Conservation (phyloP, 1,284 basidiomycete genomes). For the Fomitopsis schrenkii region DNA sequence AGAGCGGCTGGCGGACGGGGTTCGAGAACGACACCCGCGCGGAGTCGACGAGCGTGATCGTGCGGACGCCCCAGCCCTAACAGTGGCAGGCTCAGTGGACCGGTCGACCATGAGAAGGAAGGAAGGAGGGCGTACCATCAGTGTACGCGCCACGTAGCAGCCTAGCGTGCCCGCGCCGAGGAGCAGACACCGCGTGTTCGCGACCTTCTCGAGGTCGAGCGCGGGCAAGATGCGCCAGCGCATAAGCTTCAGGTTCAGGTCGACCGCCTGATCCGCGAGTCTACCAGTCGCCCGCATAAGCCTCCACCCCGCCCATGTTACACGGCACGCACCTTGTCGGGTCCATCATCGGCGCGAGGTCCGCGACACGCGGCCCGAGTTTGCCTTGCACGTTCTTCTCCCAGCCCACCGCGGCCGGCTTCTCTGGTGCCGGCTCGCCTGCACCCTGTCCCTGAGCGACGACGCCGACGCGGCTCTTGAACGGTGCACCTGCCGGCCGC, state of each 20-base stretch:
- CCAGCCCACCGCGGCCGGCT: slow-evolving; percentile 84
- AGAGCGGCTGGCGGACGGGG: slow-evolving; percentile 94
- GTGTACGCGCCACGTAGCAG: slow-evolving; percentile 88
- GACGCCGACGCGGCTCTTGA: slow-evolving; percentile 62
- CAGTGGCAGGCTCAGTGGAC: not conserved
- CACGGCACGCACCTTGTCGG: slow-evolving; percentile 53
- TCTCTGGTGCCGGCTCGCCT: slow-evolving; percentile 1
- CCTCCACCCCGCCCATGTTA: not conserved
- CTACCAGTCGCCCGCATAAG: slow-evolving; percentile 31
- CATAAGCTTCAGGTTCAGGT: slow-evolving; percentile 97
- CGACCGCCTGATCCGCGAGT: slow-evolving; percentile 93
- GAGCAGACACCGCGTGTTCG: slow-evolving; percentile 76
- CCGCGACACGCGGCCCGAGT: slow-evolving; percentile 83
- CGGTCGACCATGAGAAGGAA: not conserved
- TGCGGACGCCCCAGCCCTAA: slow-evolving; percentile 93
- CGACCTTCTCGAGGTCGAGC: slow-evolving; percentile 86
- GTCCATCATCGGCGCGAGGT: slow-evolving; percentile 96
- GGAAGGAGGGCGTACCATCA: slow-evolving; percentile 61
- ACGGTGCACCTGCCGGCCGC: slow-evolving; percentile 32
- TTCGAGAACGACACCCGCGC: slow-evolving; percentile 93
- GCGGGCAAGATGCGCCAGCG: slow-evolving; percentile 93
- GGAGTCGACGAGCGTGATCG: slow-evolving; percentile 91
- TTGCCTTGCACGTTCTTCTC: slow-evolving; percentile 87
- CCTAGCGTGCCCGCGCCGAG: slow-evolving; percentile 96
- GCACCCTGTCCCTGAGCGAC: slow-evolving; percentile 32